Conservation (phyloP, 75 land plant genomes). For the Cunninghamia lanceolata region DNA sequence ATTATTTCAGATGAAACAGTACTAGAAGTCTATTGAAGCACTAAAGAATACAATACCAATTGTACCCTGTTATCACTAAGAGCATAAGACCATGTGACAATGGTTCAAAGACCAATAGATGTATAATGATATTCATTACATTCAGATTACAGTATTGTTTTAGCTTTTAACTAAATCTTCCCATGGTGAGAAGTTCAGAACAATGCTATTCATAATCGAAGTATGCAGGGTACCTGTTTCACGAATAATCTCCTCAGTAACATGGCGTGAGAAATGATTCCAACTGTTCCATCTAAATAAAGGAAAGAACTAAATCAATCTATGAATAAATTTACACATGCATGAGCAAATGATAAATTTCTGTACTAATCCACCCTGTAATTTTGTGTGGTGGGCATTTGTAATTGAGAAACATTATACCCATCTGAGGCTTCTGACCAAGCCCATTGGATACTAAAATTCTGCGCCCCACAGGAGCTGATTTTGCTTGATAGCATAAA, state of each 20-base stretch:
- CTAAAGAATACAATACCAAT: not conserved
- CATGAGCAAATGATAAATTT: not conserved
- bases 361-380: not conserved
- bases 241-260: slow-evolving; percentile 57
- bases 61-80: not conserved
- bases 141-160: not conserved
- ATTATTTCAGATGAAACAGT: not conserved
- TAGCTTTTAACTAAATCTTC: not conserved
- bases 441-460: not conserved
- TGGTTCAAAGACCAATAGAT: not conserved
- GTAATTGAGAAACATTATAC: not conserved
- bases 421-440: not conserved
- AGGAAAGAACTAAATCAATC: not conserved
- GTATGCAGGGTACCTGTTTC: not conserved
- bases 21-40: not conserved
- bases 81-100: not conserved
- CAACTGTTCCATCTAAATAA: slow-evolving; percentile 83
- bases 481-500: not conserved
- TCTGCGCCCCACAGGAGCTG: not conserved
- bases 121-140: not conserved
- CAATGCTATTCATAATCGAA: not conserved
- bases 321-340: not conserved
- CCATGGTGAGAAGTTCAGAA: not conserved
- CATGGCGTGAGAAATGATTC: slow-evolving; percentile 69
- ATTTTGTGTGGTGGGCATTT: too few relatives aligned